Base-by-base conservation (phyloP, 441 rosid species). In the Kokia cookei region DNA sequence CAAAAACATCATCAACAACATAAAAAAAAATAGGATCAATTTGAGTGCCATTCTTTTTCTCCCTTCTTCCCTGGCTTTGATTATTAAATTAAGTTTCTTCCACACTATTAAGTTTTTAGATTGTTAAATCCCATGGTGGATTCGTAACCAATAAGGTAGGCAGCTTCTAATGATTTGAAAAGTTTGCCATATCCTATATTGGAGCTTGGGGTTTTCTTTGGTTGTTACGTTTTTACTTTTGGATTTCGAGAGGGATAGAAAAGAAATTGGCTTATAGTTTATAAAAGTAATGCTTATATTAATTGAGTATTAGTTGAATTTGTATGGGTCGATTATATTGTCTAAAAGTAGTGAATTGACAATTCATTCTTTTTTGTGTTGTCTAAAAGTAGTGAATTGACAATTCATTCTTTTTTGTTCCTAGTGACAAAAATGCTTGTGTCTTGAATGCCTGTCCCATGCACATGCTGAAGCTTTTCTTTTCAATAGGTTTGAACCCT, bases 111-210 rank as follows among this genome's bases (percentile, higher is more conserved):
- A 7, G 43, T 37, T 22, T 5, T 35, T 27, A 50, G 53, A 53
- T 77, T 77, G 68, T 76, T 78, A 42, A 76, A 69, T 84, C 84
- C 69, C 48, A 45, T 57, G 12, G 69, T 65, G 80, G 80, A 77
- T 80, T 76, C 77, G 45, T 77, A 58, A 60, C 61, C 85, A 80
- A 78, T 69, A 74, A 65, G 64, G 10, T 75, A 37, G 64, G 73
- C 65, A 29, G 59, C 72, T 27, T 48, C 59, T 15, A 47, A 7
- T 24, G 15, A 65, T 76, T 19, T 32, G 66, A 61, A 58, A 75
- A 47, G 81, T 35, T 67, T 63, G 73, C 47, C 50, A 57, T 42
- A 40, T 40, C 50, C 63, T 26, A 27, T 26, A 12, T 27, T 13
- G 3, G 63, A 13, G 17, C 4, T 69, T 71, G 37, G 37, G 37